Percentiles rank a stretch among this genome's conserved stretches.
These are phyloP conservation scores for Phytopythium montanum DNA, from an alignment of 352 stramenopile species.

Conservation along the genomic window DNA sequence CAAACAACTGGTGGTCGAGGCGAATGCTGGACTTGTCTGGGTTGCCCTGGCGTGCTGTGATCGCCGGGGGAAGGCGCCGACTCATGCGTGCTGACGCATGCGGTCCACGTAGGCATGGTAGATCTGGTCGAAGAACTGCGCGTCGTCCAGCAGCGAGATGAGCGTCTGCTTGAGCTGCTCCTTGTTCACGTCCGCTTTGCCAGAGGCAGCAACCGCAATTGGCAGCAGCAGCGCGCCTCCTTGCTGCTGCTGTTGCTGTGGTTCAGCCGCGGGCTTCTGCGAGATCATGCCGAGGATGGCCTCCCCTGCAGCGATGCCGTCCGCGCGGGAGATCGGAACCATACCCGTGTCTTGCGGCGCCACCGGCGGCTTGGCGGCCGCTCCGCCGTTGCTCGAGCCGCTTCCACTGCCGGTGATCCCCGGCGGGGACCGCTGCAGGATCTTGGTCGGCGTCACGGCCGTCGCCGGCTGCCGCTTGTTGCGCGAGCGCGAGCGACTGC, in stretches of 20 bases:
- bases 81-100: slow-evolving; percentile 45
- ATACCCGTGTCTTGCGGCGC: slow-evolving; percentile 23
- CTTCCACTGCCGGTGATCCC: slow-evolving; percentile 22
- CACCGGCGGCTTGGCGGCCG: slow-evolving; percentile 6
- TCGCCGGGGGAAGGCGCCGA: neutral
- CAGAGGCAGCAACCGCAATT: neutral
- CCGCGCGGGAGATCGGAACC: slow-evolving; percentile 67
- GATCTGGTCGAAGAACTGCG: slow-evolving; percentile 86
- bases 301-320: slow-evolving; percentile 78
- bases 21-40: too few relatives aligned
- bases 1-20: neutral
- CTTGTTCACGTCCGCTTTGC: slow-evolving; percentile 48
- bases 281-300: slow-evolving; percentile 84
- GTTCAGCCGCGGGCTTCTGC: slow-evolving; percentile 21
- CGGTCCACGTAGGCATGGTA: slow-evolving; percentile 82
- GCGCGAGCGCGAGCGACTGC: slow-evolving; percentile 43
- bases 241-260: slow-evolving; percentile 17
- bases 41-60: too few relatives aligned
- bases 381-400: slow-evolving; percentile 23
- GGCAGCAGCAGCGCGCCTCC: slow-evolving; percentile 12
- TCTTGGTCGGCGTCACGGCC: slow-evolving; percentile 38
- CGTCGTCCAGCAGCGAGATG: slow-evolving; percentile 72
- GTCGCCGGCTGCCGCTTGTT: slow-evolving; percentile 44
- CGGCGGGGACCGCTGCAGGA: slow-evolving; percentile 60
- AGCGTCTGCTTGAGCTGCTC: slow-evolving; percentile 86